phyloP scores from a whole-genome alignment of 805 yeast genomes.

The Hanseniaspora valbyensis region DNA sequence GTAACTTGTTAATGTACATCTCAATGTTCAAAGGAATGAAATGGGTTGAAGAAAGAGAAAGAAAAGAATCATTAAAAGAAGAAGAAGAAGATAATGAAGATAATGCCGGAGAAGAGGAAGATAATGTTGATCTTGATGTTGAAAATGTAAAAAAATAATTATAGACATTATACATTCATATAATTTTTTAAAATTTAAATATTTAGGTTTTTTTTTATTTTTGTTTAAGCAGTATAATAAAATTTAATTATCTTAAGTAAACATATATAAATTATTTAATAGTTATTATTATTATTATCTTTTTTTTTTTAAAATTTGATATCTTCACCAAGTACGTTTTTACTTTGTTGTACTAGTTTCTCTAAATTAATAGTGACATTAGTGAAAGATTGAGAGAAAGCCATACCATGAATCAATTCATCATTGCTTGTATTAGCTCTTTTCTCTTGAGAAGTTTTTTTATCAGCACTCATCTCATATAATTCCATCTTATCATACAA shows the following conservation, averaged over 20 bases:
- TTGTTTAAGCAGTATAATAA: not conserved
- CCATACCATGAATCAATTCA: conserved; percentile 35
- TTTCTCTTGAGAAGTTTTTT: conserved; percentile 15
- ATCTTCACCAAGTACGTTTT: conserved; percentile 38
- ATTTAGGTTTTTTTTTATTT: too few species aligned
- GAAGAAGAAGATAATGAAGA: not conserved
- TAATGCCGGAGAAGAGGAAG: conserved; percentile 1
- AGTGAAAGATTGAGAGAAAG: conserved; percentile 40
- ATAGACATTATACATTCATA: too few species aligned
- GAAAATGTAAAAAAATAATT: too few species aligned
- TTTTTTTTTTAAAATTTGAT: not conserved
- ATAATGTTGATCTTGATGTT: too few species aligned
- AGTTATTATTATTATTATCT: too few species aligned
- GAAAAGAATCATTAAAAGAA: not conserved
- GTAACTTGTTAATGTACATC: conserved; percentile 25
- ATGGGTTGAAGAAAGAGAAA: conserved; percentile 9
- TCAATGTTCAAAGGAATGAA: conserved; percentile 29
- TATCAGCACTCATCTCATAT: conserved; percentile 22
- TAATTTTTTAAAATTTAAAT: too few species aligned
- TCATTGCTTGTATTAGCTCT: conserved; percentile 14
- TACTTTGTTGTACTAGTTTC: conserved; percentile 30
- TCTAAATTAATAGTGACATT: conserved; percentile 36
- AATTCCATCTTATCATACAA: conserved; percentile 33
- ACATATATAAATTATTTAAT: conserved; percentile 2
- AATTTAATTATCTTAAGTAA: too few species aligned